Conservation (phyloP, 202 grass and related monocot genomes). For the Dendrocalamus latiflorus region DNA sequence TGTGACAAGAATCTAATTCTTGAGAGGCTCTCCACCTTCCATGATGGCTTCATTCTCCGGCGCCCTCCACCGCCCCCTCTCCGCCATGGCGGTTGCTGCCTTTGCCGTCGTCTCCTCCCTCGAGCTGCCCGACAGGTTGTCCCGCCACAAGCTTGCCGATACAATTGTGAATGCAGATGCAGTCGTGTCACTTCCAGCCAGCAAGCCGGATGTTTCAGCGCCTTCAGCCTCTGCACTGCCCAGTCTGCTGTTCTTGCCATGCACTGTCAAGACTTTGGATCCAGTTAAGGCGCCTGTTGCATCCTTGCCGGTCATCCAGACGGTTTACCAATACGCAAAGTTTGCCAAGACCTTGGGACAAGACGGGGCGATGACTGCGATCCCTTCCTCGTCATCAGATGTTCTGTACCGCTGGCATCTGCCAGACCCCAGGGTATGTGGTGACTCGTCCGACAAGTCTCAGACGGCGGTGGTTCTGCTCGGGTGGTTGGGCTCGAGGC, state of each 20-base stretch:
- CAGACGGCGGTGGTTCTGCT: conserved; percentile 76
- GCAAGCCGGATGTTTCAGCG: background rate
- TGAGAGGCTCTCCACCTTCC: background rate
- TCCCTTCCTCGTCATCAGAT: conserved; percentile 53
- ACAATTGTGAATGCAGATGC: background rate
- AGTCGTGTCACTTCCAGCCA: background rate
- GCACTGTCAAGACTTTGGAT: conserved; percentile 2
- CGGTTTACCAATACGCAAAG: conserved; percentile 65
- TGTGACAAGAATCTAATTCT: conserved; percentile 12
- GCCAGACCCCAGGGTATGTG: conserved; percentile 44
- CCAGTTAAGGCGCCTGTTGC: conserved; percentile 9
- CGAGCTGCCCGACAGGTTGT: conserved; percentile 48
- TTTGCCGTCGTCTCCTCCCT: conserved; percentile 63
- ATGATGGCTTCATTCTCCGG: conserved; percentile 68
- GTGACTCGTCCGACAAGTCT: conserved; percentile 25
- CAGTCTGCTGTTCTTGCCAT: conserved; percentile 17
- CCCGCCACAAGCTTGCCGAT: conserved; percentile 34
- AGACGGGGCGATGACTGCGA: background rate
- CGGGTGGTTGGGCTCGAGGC: conserved; percentile 90
- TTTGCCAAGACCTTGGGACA: conserved; percentile 19
- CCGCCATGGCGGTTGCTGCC: conserved; percentile 63
- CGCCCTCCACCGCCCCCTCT: conserved; percentile 66
- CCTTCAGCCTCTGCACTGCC: conserved; percentile 10
- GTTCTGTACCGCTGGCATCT: conserved; percentile 82
- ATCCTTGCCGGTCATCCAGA: conserved; percentile 51